Evolutionary conservation across 805 yeast genomes (phyloP).

Genomic region (Metschnikowia reukaufii): DNA sequence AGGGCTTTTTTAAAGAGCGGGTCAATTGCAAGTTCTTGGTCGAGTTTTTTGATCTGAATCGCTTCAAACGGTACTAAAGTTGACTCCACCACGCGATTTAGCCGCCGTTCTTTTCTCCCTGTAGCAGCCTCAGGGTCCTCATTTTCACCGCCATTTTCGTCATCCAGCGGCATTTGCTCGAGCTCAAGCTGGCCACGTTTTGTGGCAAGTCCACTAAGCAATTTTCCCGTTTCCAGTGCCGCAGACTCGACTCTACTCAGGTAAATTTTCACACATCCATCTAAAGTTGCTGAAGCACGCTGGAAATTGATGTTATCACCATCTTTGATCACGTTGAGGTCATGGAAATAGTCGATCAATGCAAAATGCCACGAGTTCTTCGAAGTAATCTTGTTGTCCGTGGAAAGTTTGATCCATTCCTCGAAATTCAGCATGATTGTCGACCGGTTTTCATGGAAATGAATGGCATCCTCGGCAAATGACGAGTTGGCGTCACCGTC

Average conservation of each 20-base stretch:
- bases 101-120: constrained; percentile 16
- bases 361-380: constrained; percentile 90
- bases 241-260: constrained; percentile 90
- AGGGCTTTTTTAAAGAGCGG: constrained; percentile 74
- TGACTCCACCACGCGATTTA: constrained; percentile 24
- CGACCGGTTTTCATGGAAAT: constrained; percentile 42
- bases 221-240: constrained; percentile 83
- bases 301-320: constrained; percentile 82
- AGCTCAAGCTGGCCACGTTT: constrained; percentile 25
- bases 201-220: constrained; percentile 69
- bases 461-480: constrained; percentile 38
- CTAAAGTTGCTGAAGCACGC: constrained; percentile 86
- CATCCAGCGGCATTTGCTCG: constrained; percentile 23
- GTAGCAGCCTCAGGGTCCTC: constrained; percentile 22
- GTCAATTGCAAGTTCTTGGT: constrained; percentile 65
- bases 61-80: constrained; percentile 41
- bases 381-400: constrained; percentile 68
- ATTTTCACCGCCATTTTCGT: constrained; percentile 21
- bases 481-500: constrained; percentile 19
- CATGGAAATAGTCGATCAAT: constrained; percentile 87
- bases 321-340: constrained; percentile 69
- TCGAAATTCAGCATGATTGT: constrained; percentile 45
- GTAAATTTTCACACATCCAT: constrained; percentile 92
- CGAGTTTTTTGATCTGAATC: constrained; percentile 54
- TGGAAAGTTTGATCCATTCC: constrained; percentile 50